Evolutionary conservation across 768 basidiomycete genomes (phyloP).

Genomic region (Pisolithus orientalis): DNA sequence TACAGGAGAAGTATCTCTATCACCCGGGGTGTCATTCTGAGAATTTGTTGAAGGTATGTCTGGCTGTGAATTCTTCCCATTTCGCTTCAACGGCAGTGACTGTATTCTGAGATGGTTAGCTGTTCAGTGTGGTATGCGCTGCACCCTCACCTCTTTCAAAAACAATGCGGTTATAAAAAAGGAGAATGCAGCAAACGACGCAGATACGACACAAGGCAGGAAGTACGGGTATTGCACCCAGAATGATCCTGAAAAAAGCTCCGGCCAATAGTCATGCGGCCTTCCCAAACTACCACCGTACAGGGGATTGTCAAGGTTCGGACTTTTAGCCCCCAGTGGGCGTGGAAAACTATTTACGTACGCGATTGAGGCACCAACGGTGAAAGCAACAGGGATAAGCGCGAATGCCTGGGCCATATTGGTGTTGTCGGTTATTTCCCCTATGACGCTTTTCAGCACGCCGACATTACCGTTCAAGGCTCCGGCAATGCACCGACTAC

Average conservation of each 20-base stretch:
- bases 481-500: no score
- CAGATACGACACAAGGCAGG: slow-evolving; percentile 60
- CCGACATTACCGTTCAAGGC: no score
- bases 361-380: no score
- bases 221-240: slow-evolving; percentile 68
- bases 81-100: background rate
- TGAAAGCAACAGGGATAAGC: no score
- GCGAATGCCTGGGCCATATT: no score
- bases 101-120: background rate
- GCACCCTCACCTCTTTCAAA: slow-evolving; percentile 44
- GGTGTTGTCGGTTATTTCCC: no score
- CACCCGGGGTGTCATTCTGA: background rate
- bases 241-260: slow-evolving; percentile 52
- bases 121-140: background rate
- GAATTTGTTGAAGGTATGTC: background rate
- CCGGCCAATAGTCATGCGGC: slow-evolving; percentile 62
- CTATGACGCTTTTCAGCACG: no score
- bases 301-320: slow-evolving; percentile 50
- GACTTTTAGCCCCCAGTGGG: slow-evolving; percentile 17
- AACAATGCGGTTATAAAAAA: slow-evolving; percentile 45
- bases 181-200: slow-evolving; percentile 44
- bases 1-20: slow-evolving; percentile 21
- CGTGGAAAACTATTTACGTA: no score
- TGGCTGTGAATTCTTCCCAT: background rate
- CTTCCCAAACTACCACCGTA: slow-evolving; percentile 60